Evolutionary conservation across 257 asterid genomes (phyloP).

Genomic region (Nemophila menziesii): DNA sequence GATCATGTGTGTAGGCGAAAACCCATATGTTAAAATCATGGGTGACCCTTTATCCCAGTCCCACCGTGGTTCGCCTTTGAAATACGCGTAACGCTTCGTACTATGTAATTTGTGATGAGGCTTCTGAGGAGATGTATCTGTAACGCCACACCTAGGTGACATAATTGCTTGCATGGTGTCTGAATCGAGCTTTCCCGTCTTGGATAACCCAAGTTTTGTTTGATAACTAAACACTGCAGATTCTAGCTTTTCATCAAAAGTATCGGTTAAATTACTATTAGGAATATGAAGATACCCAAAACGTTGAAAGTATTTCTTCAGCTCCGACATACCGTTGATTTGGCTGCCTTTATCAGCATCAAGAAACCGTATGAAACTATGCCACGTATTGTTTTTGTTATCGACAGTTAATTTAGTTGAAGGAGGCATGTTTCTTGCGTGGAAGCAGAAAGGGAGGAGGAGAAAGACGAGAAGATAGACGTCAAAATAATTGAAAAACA

Average conservation of each 20-base stretch:
- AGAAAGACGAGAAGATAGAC: conserved; percentile 10
- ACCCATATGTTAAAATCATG: conserved; percentile 50
- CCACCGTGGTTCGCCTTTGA: conserved; percentile 67
- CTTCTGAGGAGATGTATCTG: conserved; percentile 26
- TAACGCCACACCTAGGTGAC: conserved; percentile 70
- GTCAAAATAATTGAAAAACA: conserved; percentile 31
- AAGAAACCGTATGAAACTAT: conserved; percentile 33
- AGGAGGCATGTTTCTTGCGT: conserved; percentile 30
- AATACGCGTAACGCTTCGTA: conserved; percentile 37
- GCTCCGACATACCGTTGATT: conserved; percentile 59
- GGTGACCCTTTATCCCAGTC: conserved; percentile 35
- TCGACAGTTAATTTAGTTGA: conserved; percentile 21
- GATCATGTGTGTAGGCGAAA: conserved; percentile 40
- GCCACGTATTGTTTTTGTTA: conserved; percentile 39
- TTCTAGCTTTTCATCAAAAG: conserved; percentile 54
- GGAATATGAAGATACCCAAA: conserved; percentile 50
- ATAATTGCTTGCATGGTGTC: conserved; percentile 39
- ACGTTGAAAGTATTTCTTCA: conserved; percentile 61
- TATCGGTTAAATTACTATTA: conserved; percentile 27
- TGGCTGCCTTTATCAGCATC: conserved; percentile 60
- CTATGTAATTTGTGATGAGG: conserved; percentile 15
- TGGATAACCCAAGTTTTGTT: conserved; percentile 33
- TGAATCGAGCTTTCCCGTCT: conserved; percentile 45
- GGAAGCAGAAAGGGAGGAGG: conserved; percentile 19
- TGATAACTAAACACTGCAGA: conserved; percentile 44